Percentiles rank a stretch among this genome's conserved stretches.
Evolutionary conservation across 768 basidiomycete genomes (phyloP).

Genomic region (Tulasnella calospora): DNA sequence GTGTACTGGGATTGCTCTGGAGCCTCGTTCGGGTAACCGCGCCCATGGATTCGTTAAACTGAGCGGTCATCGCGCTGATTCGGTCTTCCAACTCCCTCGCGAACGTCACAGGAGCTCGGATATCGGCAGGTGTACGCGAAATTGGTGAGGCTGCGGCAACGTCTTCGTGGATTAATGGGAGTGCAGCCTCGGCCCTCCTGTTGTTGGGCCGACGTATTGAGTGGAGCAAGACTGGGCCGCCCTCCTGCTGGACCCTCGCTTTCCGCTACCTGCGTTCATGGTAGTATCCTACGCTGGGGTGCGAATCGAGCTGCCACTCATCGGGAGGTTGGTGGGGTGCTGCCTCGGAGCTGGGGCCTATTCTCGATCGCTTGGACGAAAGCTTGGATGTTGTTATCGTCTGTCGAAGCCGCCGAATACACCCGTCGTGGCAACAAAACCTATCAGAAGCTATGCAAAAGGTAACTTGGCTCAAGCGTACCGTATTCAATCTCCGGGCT

Average conservation of each 20-base stretch:
- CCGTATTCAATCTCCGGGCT: background rate
- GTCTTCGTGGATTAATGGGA: background rate
- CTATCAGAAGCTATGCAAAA: background rate
- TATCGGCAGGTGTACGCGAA: background rate
- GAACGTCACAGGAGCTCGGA: background rate
- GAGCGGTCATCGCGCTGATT: background rate
- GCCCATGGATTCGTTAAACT: background rate
- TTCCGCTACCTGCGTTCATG: background rate
- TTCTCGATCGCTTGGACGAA: constrained; percentile 25
- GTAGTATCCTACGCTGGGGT: constrained; percentile 16
- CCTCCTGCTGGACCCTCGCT: background rate
- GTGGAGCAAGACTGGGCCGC: background rate
- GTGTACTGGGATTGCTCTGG: background rate
- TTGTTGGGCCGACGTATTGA: background rate
- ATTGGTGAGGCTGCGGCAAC: background rate
- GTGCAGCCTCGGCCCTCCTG: background rate
- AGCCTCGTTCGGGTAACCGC: background rate
- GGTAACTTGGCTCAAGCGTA: background rate
- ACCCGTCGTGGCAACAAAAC: background rate
- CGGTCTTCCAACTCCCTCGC: background rate
- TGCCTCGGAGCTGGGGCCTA: constrained; percentile 26
- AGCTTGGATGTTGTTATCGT: constrained; percentile 26
- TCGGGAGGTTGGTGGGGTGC: constrained; percentile 15
- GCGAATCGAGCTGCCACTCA: constrained; percentile 17
- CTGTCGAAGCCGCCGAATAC: background rate